Conservation (phyloP, 257 asterid genomes). For the Eustoma russellianum region DNA sequence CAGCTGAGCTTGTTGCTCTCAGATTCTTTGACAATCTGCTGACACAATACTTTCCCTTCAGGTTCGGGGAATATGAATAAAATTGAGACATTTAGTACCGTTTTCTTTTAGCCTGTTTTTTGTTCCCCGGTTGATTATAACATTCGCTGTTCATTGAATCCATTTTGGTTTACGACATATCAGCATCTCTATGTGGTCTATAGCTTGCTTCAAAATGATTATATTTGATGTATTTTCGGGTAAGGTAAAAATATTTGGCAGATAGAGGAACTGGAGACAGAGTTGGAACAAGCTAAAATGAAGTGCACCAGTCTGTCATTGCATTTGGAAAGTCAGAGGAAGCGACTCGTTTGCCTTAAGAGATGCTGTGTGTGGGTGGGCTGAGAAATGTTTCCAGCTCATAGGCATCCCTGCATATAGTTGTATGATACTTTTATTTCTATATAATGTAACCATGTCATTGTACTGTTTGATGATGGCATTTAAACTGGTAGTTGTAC, state of each 20-base stretch:
- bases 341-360: no score
- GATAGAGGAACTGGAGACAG: constrained; percentile 61
- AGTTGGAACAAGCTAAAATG: constrained; percentile 48
- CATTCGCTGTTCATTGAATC: not conserved
- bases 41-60: constrained; percentile 14
- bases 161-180: not conserved
- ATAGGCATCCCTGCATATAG: no score
- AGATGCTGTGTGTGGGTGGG: no score
- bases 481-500: no score
- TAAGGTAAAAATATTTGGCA: constrained; percentile 11
- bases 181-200: not conserved
- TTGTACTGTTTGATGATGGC: no score
- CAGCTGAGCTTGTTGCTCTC: no score
- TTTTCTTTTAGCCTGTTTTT: not conserved
- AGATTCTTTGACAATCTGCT: no score
- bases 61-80: constrained; percentile 49
- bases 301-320: constrained; percentile 49
- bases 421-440: no score
- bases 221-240: not conserved
- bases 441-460: no score
- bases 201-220: not conserved
- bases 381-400: no score
- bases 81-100: constrained; percentile 39
- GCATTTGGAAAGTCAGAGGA: constrained; percentile 45
- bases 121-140: not conserved